phyloP scores from a whole-genome alignment of 2,329 filamentous ascomycete species.

The Colletotrichum noveboracense region DNA sequence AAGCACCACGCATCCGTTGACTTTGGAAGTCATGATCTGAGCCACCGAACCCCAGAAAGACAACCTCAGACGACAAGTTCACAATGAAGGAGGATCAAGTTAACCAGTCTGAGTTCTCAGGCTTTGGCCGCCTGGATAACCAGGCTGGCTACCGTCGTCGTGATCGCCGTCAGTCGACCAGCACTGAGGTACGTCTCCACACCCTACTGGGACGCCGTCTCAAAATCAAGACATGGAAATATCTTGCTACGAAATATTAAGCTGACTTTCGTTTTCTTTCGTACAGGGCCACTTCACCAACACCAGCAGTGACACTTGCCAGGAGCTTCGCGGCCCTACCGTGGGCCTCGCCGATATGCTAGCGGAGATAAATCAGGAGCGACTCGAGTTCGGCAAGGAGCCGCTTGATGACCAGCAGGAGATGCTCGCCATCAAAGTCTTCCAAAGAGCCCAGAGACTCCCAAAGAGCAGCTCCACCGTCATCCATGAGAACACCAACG shows the following conservation, averaged over 20 bases:
- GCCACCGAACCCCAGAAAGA: neutral
- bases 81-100: neutral
- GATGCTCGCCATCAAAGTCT: neutral
- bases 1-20: neutral
- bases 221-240: neutral
- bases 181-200: neutral
- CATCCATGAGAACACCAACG: neutral
- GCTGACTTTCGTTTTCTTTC: neutral
- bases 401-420: neutral
- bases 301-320: neutral
- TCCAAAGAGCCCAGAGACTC: neutral
- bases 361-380: neutral
- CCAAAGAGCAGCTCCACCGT: neutral
- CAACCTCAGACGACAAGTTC: neutral
- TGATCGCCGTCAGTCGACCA: neutral
- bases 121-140: neutral
- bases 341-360: neutral
- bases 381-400: neutral
- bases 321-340: neutral
- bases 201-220: neutral
- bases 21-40: neutral
- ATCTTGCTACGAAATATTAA: neutral
- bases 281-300: neutral
- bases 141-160: neutral
- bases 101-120: neutral